Evolutionary conservation across 1,139 yeast genomes (phyloP), one percentile per base, ranked within the genome.

Genomic region (Nadsonia commutata): DNA sequence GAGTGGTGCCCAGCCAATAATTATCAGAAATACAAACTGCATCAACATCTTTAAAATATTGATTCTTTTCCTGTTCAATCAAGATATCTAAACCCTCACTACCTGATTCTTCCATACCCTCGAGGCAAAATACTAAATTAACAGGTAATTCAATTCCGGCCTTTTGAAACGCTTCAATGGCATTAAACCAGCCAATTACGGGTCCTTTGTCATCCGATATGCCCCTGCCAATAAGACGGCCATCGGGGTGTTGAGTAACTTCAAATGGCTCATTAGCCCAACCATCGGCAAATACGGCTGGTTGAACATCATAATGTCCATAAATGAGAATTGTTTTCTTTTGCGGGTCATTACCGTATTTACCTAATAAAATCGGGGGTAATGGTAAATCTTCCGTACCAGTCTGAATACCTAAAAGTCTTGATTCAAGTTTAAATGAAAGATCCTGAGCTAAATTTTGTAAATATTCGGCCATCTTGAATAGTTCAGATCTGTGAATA

Each of bases 241-340:
- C 71, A 43, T 71, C 80, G 48, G 74, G 77, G 44, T 64, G 74
- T 53, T 79, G 72, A 49, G 72, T 70, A 58, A 90, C 66, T 46
- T 68, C 69, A 65, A 88, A 90, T 7, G 98, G 98, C 51, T 86
- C 95, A 41, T 94, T 74, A 56, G 71, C 68, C 98, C 98, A 90
- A 22, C 98, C 98, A 59, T 90, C 98, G 54, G 82, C 95, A 49
- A 69, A 56, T 42, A 73, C 66, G n/a, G 98, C 98, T 5, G 98
- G 98, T 67, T 90, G 98, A 49, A 90, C 98, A 57, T 90, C 98
- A 65, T 88, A 90, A 63, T 90, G 97, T 36, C 97, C 98, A 60
- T 90, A 90, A 40, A 90, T 79, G 53, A 93, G 72, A 38, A 90
- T 81, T 19, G 86, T 90, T 66, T 86, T 88, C 69, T 82, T 81